phyloP scores from a whole-genome alignment of 768 basidiomycete species.

The Tricholoma hemisulphureum region DNA sequence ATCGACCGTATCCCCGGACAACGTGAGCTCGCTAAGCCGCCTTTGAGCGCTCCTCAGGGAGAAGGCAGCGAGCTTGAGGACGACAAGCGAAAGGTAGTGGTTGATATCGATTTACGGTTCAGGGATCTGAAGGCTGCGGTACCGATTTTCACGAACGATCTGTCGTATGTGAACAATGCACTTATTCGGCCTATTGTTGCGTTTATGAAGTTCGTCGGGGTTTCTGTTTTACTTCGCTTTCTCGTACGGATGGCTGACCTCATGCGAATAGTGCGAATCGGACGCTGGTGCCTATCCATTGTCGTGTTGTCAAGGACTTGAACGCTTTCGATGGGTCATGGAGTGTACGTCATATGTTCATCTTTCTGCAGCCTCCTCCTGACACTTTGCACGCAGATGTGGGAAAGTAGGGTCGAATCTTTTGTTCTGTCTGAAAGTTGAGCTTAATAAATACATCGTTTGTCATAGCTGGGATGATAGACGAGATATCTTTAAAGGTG shows the following conservation, averaged over 20 bases:
- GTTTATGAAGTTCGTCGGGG: constrained; percentile 86
- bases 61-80: constrained; percentile 32
- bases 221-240: background rate
- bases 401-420: constrained; percentile 72
- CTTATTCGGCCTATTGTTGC: constrained; percentile 94
- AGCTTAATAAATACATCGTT: constrained; percentile 17
- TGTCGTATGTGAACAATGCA: constrained; percentile 91
- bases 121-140: constrained; percentile 94
- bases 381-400: constrained; percentile 56
- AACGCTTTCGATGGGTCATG: constrained; percentile 93
- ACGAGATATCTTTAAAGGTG: constrained; percentile 85
- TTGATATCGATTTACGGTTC: constrained; percentile 94
- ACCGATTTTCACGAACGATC: constrained; percentile 83
- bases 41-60: constrained; percentile 68
- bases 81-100: constrained; percentile 53
- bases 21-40: constrained; percentile 81
- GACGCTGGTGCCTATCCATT: constrained; percentile 92
- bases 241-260: background rate
- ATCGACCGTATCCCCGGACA: constrained; percentile 77
- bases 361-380: constrained; percentile 9
- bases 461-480: constrained; percentile 82
- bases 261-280: constrained; percentile 70
- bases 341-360: constrained; percentile 62
- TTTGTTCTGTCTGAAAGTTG: background rate
- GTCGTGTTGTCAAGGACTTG: constrained; percentile 79